These are phyloP conservation scores for Lodderomyces pseudojiufengensis DNA, from an alignment of 1,139 yeast species.

Conservation along the genomic window DNA sequence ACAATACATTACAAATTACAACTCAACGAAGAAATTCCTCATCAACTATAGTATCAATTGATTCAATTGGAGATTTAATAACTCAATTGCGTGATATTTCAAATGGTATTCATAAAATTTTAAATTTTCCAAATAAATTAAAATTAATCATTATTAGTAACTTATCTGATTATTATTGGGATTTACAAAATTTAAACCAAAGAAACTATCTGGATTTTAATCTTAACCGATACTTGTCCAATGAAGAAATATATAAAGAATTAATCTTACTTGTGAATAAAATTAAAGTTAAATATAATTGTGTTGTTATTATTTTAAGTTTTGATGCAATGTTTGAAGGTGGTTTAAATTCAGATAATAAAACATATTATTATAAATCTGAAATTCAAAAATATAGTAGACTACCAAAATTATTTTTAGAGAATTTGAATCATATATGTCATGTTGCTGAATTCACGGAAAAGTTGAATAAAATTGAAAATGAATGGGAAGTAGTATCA, in stretches of 20 bases:
- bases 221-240: constrained; percentile 9
- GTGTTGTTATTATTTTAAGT: constrained; percentile 32
- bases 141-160: constrained; percentile 11
- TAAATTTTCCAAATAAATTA: background rate
- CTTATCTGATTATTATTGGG: constrained; percentile 34
- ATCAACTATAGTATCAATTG: background rate
- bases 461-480: constrained; percentile 5
- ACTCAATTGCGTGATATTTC: constrained; percentile 2
- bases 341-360: constrained; percentile 19
- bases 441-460: background rate
- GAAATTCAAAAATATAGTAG: constrained; percentile 13
- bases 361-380: background rate
- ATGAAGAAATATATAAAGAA: constrained; percentile 15
- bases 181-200: constrained; percentile 18
- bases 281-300: constrained; percentile 19
- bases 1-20: constrained; percentile 7
- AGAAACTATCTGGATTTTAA: constrained; percentile 15
- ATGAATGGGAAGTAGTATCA: constrained; percentile 7
- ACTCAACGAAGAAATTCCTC: no score
- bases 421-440: constrained; percentile 11
- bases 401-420: constrained; percentile 17
- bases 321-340: constrained; percentile 31
- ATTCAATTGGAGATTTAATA: constrained; percentile 7
- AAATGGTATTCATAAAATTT: background rate
- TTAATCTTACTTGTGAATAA: constrained; percentile 13